A percentile compares a stretch with the other conserved stretches of the same genome.
Evolutionary conservation across 352 stramenopile genomes (phyloP).

Genomic region (Globisporangium paroecandrum): DNA sequence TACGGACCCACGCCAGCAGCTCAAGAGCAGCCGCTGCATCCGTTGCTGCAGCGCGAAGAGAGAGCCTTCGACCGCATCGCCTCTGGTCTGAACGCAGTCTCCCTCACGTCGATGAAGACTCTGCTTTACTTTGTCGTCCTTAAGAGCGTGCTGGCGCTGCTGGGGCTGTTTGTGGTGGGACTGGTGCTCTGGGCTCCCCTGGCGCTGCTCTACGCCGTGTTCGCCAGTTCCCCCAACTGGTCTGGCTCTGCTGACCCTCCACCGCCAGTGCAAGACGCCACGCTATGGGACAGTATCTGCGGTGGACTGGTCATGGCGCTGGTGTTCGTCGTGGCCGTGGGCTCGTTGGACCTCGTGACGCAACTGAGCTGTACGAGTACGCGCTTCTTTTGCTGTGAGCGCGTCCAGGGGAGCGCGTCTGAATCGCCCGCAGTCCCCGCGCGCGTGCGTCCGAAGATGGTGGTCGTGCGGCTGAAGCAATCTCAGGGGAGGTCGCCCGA

Average conservation of each 20-base stretch:
- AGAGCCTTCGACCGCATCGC: neutral
- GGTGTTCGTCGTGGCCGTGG: neutral
- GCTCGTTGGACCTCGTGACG: neutral
- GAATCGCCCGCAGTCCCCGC: neutral
- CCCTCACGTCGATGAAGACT: neutral
- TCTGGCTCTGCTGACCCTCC: neutral
- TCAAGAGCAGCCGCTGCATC: neutral
- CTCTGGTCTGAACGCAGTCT: neutral
- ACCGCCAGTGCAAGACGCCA: neutral
- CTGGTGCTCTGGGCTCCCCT: neutral
- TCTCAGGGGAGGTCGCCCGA: neutral
- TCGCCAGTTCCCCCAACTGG: neutral
- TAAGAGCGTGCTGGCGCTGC: neutral
- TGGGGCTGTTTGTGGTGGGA: neutral
- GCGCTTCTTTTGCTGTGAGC: neutral
- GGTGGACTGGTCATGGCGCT: neutral
- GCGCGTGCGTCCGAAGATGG: neutral
- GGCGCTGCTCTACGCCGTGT: neutral
- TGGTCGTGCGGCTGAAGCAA: neutral
- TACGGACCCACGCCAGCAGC: neutral
- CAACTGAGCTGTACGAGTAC: neutral
- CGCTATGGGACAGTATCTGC: neutral
- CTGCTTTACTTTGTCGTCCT: neutral
- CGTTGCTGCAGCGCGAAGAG: neutral
- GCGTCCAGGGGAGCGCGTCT: neutral